These are phyloP conservation scores for Sporothrix inflata DNA, from an alignment of 2,329 filamentous ascomycete species.

Conservation along the genomic window DNA sequence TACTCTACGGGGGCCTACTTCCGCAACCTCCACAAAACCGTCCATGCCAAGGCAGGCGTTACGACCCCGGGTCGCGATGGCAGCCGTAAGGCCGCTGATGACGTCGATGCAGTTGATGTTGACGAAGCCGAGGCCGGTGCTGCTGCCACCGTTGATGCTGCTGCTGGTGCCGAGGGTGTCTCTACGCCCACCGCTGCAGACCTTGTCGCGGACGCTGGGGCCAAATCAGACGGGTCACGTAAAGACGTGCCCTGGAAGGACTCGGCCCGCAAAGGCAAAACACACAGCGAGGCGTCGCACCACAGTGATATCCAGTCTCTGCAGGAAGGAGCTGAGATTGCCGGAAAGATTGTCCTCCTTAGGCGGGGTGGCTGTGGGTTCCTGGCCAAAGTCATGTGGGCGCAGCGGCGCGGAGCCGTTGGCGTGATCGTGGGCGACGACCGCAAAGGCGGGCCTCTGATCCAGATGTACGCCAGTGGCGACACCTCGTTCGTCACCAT, in stretches of 20 bases:
- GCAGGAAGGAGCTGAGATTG: slow-evolving; percentile 89
- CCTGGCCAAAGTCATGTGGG: slow-evolving; percentile 96
- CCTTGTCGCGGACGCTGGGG: neutral
- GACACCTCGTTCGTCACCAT: slow-evolving; percentile 96
- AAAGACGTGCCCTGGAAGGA: slow-evolving; percentile 18
- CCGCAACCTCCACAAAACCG: slow-evolving; percentile 20
- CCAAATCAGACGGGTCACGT: neutral
- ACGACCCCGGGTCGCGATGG: neutral
- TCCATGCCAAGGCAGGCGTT: slow-evolving; percentile 8
- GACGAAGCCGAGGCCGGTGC: neutral
- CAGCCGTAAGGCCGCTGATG: neutral
- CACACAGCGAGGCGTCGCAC: slow-evolving; percentile 16
- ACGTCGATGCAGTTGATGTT: neutral
- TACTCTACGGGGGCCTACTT: slow-evolving; percentile 36
- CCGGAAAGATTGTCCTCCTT: slow-evolving; percentile 87
- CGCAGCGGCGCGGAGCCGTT: slow-evolving; percentile 83
- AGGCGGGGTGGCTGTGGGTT: slow-evolving; percentile 95
- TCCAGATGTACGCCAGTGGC: slow-evolving; percentile 98
- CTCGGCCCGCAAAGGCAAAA: neutral
- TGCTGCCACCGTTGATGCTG: neutral
- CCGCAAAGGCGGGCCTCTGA: slow-evolving; percentile 81
- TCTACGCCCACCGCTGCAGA: neutral
- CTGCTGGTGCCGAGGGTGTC: neutral
- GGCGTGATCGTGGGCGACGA: slow-evolving; percentile 95
- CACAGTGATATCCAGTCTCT: slow-evolving; percentile 91